Percentiles rank a stretch among this genome's conserved stretches.
These are phyloP conservation scores for Trichodelitschia bisporula DNA, from an alignment of 495 filamentous ascomycete genomes.

Conservation along the genomic window DNA sequence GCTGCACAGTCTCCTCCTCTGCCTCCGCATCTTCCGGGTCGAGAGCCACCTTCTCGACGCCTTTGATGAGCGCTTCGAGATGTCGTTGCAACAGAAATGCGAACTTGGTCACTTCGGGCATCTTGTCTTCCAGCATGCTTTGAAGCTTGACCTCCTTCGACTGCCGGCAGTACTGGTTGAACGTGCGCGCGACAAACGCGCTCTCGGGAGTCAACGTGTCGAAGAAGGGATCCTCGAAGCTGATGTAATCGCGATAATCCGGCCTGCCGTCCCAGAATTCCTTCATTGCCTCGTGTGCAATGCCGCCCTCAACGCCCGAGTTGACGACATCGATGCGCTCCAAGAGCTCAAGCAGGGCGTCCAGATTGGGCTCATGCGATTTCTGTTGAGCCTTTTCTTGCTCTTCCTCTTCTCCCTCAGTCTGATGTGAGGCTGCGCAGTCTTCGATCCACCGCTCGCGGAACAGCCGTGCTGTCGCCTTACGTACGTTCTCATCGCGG, in stretches of 20 bases:
- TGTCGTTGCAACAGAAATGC: constrained; percentile 63
- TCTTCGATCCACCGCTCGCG: constrained; percentile 91
- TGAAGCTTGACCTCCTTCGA: constrained; percentile 42
- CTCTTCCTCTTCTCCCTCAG: constrained; percentile 20
- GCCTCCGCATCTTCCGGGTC: constrained; percentile 44
- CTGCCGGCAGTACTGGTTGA: constrained; percentile 72
- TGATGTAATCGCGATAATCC: constrained; percentile 62
- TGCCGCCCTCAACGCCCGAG: constrained; percentile 69
- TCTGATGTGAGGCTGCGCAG: constrained; percentile 40
- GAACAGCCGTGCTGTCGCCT: constrained; percentile 75
- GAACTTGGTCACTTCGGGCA: constrained; percentile 80
- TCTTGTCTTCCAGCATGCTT: constrained; percentile 59
- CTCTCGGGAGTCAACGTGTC: constrained; percentile 64
- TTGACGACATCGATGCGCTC: constrained; percentile 87
- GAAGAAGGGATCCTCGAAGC: constrained; percentile 74
- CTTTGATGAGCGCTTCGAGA: constrained; percentile 47
- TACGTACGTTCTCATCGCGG: constrained; percentile 80
- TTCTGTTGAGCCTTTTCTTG: constrained; percentile 19
- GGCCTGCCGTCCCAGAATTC: constrained; percentile 88
- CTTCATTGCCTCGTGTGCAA: constrained; percentile 76
- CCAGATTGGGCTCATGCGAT: constrained; percentile 41
- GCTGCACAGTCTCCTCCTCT: constrained; percentile 58
- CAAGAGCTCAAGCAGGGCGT: constrained; percentile 65
- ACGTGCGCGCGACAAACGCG: constrained; percentile 66
- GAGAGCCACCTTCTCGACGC: constrained; percentile 27